Percentiles rank a stretch among this genome's conserved stretches.
These are phyloP conservation scores for Thyridium curvatum DNA, from an alignment of 2,329 filamentous ascomycete species.

Conservation along the genomic window DNA sequence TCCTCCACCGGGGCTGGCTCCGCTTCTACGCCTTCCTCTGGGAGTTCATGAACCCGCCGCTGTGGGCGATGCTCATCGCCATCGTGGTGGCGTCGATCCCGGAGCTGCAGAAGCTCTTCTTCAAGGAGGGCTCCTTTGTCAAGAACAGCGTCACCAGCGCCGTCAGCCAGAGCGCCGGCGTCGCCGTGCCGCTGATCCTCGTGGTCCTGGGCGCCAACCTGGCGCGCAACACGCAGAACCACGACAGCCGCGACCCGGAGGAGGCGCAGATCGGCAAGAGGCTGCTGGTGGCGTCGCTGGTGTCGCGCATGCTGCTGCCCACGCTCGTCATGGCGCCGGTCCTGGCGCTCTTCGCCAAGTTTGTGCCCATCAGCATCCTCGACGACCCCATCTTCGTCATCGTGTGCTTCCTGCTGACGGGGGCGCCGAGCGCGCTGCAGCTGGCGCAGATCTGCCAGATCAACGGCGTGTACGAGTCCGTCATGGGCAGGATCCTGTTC, in stretches of 20 bases:
- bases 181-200: slow-evolving; percentile 90
- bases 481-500: slow-evolving; percentile 89
- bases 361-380: slow-evolving; percentile 84
- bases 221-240: slow-evolving; percentile 79
- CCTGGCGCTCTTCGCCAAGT: slow-evolving; percentile 82
- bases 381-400: slow-evolving; percentile 98
- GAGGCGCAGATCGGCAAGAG: slow-evolving; percentile 64
- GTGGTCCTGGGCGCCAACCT: slow-evolving; percentile 94
- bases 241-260: slow-evolving; percentile 59
- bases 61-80: slow-evolving; percentile 95
- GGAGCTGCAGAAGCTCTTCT: slow-evolving; percentile 75
- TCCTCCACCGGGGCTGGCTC: slow-evolving; percentile 23
- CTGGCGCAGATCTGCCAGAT: slow-evolving; percentile 98
- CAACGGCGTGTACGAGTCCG: slow-evolving; percentile 90
- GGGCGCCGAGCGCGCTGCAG: slow-evolving; percentile 88
- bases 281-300: slow-evolving; percentile 76
- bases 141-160: slow-evolving; percentile 90
- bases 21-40: slow-evolving; percentile 62
- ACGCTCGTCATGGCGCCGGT: slow-evolving; percentile 89
- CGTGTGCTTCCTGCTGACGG: slow-evolving; percentile 92
- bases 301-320: slow-evolving; percentile 88
- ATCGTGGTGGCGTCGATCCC: slow-evolving; percentile 88
- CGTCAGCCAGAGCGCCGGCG: slow-evolving; percentile 75
- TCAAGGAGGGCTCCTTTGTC: slow-evolving; percentile 81
- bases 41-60: slow-evolving; percentile 96